Evolutionary conservation across 2,329 filamentous ascomycete genomes (phyloP).

Genomic region (Penicillium sp.): DNA sequence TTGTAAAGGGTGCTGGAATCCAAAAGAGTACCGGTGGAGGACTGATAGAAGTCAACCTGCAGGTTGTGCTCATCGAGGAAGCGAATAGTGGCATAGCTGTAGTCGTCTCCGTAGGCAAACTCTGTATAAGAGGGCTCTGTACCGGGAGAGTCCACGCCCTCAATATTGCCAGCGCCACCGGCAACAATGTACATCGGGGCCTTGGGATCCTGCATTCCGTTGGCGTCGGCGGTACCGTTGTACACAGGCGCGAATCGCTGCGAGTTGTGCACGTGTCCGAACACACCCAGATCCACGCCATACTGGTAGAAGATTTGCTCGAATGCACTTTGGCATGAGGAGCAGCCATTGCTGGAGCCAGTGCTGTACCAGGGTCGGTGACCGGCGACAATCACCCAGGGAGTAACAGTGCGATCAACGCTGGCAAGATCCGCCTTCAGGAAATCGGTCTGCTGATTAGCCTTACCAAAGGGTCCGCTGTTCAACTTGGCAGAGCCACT

Average conservation of each 20-base stretch:
- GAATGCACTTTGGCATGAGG: constrained; percentile 56
- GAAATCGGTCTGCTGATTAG: constrained; percentile 58
- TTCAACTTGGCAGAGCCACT: constrained; percentile 50
- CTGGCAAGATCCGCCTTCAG: constrained; percentile 59
- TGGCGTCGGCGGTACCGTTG: constrained; percentile 46
- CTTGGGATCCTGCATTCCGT: constrained; percentile 55
- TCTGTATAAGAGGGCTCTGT: constrained; percentile 48
- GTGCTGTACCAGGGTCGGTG: constrained; percentile 55
- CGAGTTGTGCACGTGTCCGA: constrained; percentile 63
- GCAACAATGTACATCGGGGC: constrained; percentile 61
- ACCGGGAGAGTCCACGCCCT: constrained; percentile 53
- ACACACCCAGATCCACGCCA: constrained; percentile 60
- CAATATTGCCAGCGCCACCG: constrained; percentile 61
- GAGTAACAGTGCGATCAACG: constrained; percentile 59
- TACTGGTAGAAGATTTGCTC: constrained; percentile 59
- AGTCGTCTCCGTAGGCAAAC: constrained; percentile 47
- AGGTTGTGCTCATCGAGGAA: constrained; percentile 53
- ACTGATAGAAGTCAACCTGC: constrained; percentile 56
- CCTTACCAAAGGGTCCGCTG: constrained; percentile 55
- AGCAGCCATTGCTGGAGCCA: constrained; percentile 43
- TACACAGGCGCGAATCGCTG: constrained; percentile 53
- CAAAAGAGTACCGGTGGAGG: constrained; percentile 53
- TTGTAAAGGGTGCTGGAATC: constrained; percentile 57
- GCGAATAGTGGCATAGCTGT: constrained; percentile 55
- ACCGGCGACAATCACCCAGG: constrained; percentile 55